A percentile compares a stretch with the other conserved stretches of the same genome.
Evolutionary conservation across 176 grass and related monocot species (phyloP).

Genomic region (Phragmites australis): DNA sequence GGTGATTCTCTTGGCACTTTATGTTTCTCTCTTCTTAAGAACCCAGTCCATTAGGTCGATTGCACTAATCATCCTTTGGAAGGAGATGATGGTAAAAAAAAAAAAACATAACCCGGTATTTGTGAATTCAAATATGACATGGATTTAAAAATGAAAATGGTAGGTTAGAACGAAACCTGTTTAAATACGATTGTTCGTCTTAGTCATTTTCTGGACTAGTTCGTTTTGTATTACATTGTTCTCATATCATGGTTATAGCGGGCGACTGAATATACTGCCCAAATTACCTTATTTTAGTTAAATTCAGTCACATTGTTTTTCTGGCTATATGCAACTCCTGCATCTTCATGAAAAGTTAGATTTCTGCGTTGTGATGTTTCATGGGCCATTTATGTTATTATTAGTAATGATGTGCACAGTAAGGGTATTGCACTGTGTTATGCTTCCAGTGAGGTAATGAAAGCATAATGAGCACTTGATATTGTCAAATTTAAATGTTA

Average conservation of each 20-base stretch:
- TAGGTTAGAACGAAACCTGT: not conserved
- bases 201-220: not conserved
- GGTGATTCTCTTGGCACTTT: conserved; percentile 37
- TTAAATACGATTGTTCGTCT: not conserved
- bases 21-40: not conserved
- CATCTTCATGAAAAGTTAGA: no score
- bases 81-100: not conserved
- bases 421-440: not conserved
- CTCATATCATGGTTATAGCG: no score
- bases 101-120: not conserved
- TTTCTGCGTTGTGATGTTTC: not conserved
- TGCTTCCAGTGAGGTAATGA: not conserved
- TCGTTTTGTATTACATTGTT: no score
- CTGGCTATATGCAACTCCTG: no score
- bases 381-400: not conserved
- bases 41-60: not conserved
- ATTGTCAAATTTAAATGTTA: not conserved
- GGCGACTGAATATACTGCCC: no score
- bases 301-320: no score
- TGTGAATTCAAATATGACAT: not conserved
- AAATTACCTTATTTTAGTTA: no score
- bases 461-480: not conserved
- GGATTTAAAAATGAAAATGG: not conserved
- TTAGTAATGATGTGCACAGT: not conserved
- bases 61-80: conserved; percentile 18